Conservation (phyloP, 1,284 basidiomycete genomes). For the Exobasidium rhododendri region DNA sequence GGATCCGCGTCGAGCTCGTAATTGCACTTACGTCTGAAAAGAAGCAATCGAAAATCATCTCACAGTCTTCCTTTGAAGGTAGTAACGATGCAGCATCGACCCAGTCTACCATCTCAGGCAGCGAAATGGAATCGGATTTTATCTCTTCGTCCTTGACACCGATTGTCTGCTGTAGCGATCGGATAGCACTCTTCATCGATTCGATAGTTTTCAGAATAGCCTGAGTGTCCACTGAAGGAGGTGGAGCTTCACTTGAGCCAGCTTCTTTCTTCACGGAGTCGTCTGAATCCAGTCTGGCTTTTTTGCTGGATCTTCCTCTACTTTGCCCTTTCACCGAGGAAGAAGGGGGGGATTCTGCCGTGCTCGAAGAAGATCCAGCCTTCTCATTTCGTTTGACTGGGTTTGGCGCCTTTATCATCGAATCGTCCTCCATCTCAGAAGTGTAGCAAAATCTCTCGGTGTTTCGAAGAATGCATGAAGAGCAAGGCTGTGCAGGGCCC, state of each 20-base stretch:
- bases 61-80: conserved; percentile 1
- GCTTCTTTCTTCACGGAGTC: too few species aligned
- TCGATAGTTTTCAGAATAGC: background rate
- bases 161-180: background rate
- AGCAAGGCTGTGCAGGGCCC: background rate
- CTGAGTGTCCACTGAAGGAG: background rate
- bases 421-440: background rate
- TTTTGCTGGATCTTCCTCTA: conserved; percentile 3
- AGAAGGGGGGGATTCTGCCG: background rate
- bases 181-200: background rate
- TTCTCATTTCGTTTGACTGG: background rate
- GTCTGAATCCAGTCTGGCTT: conserved; percentile 2
- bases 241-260: background rate
- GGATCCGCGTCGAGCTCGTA: background rate
- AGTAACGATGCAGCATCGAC: background rate
- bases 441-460: conserved; percentile 3
- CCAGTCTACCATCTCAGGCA: background rate
- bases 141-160: background rate
- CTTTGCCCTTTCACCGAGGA: background rate
- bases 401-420: background rate
- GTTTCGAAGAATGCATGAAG: background rate
- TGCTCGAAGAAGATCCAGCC: background rate
- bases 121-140: background rate
- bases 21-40: background rate
- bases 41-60: conserved; percentile 5